Evolutionary conservation across 768 basidiomycete species (phyloP), one percentile per base, ranked within the genome.

Genomic region (Pulveroboletus sp.): DNA sequence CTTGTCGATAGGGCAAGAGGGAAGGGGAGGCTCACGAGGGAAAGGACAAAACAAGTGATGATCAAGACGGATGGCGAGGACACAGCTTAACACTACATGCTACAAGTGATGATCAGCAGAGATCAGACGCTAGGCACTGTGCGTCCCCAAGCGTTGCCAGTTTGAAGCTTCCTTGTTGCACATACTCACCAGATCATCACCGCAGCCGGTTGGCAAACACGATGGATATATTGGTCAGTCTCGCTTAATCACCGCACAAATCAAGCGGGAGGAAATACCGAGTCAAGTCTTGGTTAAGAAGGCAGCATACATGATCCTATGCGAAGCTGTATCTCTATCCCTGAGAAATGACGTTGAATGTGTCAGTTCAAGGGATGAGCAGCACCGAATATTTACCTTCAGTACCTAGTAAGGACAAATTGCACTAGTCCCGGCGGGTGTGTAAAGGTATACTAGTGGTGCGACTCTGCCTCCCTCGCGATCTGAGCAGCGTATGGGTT

Each of bases 401-500:
- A 32, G 17, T 40, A 44, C 54, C 35, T 40, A 51, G 40, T 9
- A 10, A 51, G 36, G 11, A 26, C 21, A 14, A 18, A 31, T 14
- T 37, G 24, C 9, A 14, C 47, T 28, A 27, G 21, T 36, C 18
- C 24, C 18, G 8, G 17, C 3, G n/a, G 38, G 4, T 6, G 3
- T 26, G 32, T 15, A 31, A 31, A 5, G 28, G 35, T 8, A 39
- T 40, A 36, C 57, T 65, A 73, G 33, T 75, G 73, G 43, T 73
- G 74, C n/a, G 60, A 61, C 64, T 85, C 71, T 2, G 58, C 55
- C 65, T 86, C 78, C 65, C 79, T 81, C 47, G 89, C 86, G 49
- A 90, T 80, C 62, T 85, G 78, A 21, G 81, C 82, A 9, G 84
- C 85, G 69, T 89, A 88, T 33, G 89, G 89, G 76, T 92, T 92